Base-by-base conservation (phyloP, 2,329 filamentous ascomycete species). In the Fonsecaea erecta region DNA sequence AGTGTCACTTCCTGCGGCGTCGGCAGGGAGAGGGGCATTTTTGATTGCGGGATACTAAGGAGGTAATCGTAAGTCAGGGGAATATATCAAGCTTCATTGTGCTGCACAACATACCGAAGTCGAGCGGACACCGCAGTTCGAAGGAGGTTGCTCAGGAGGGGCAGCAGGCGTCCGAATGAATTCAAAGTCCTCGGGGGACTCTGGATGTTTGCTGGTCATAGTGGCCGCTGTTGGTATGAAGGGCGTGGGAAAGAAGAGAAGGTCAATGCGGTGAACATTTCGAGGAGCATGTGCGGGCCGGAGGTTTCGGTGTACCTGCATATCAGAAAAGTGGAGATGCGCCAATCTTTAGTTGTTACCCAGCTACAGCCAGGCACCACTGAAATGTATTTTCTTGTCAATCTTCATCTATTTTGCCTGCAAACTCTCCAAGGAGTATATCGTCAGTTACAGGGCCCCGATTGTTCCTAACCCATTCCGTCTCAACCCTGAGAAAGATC, bases 11-110 rank as follows among this genome's bases (percentile, higher is more conserved):
- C 93, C 91, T 58, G 92, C 82, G 57, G 88, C 91, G 78, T 99
- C 95, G 71, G 93, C 94, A 40, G 95, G 95, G 51, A 98, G 87
- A 70, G 95, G 93, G 55, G 89, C 91, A 87, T 98, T 98, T 77
- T 96, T 91, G 81, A 98, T 98, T 67, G 92, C 82, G 34, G 92
- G 90, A 74, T 88, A 94, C 93, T 96, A 51, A 59, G 26, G 75
- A 63, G 62, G 73, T 72, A 58, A 71, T 8, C 16, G 34, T 30
- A 34, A 53, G 26, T 32, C 30, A n/a, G 26, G 18, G 12, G 52
- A 48, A 26, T 9, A 26, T 14, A 14, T 54, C 52, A 52, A 54
- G 40, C 60, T 63, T 60, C 35, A 43, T 52, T 35, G 18, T 28
- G 18, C 16, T 55, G 14, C 8, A 28, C 21, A 51, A 76, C 84